phyloP scores from a whole-genome alignment of 2,329 filamentous ascomycete genomes.

The Cercospora zeae-maydis region DNA sequence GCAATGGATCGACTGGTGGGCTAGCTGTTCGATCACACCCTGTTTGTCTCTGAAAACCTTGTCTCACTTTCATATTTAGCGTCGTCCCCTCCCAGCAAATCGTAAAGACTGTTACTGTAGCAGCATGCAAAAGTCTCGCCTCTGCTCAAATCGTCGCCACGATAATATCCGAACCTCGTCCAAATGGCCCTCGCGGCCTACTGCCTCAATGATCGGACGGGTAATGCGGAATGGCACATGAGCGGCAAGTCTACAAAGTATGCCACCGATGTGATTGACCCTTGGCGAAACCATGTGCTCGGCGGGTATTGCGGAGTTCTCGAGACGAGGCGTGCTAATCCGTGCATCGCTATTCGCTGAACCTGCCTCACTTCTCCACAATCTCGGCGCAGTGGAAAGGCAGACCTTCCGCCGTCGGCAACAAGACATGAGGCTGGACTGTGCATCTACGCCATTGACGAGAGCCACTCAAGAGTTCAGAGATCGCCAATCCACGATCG shows the following conservation, averaged over 20 bases:
- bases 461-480: not conserved
- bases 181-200: not conserved
- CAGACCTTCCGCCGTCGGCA: conserved; percentile 11
- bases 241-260: not conserved
- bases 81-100: not conserved
- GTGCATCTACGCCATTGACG: conserved; percentile 3
- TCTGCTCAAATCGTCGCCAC: not conserved
- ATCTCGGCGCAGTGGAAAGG: conserved; percentile 15
- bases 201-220: not conserved
- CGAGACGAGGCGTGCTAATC: not conserved
- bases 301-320: conserved; percentile 13
- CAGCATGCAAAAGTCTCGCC: not conserved
- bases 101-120: not conserved
- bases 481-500: conserved; percentile 13
- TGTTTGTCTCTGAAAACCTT: too few species aligned
- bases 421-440: conserved; percentile 13
- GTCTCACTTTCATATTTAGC: too few species aligned
- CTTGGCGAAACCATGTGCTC: not conserved
- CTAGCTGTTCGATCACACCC: too few species aligned
- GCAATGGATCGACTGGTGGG: too few species aligned
- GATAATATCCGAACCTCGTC: not conserved
- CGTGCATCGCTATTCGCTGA: conserved; percentile 4
- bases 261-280: not conserved
- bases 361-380: conserved; percentile 6
- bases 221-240: conserved; percentile 1